Percentiles rank a stretch among this genome's conserved stretches.
Evolutionary conservation across 2,329 filamentous ascomycete species (phyloP).

Genomic region (Tolypocladium paradoxum): DNA sequence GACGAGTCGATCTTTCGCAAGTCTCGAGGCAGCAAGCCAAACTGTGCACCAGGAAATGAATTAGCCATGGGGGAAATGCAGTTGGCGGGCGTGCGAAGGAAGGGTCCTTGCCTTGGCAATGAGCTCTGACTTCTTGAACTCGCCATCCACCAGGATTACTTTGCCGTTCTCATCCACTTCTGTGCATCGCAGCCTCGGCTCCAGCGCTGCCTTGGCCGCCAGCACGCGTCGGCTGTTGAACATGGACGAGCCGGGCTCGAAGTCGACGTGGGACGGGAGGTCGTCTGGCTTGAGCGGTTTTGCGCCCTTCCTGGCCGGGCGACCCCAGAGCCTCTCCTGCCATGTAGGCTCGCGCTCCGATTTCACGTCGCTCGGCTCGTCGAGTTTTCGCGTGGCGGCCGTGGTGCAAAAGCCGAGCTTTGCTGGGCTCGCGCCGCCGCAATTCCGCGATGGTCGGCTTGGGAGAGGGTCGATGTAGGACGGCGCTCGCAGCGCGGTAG

Average conservation of each 20-base stretch:
- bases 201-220: conserved; percentile 66
- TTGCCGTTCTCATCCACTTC: conserved; percentile 90
- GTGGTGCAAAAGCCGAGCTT: conserved; percentile 17
- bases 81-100: no score
- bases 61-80: neutral
- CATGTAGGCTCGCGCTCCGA: conserved; percentile 23
- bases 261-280: conserved; percentile 47
- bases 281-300: conserved; percentile 44
- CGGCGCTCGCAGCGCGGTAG: neutral
- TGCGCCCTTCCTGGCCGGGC: conserved; percentile 22
- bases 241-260: conserved; percentile 40
- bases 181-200: conserved; percentile 81
- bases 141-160: conserved; percentile 84
- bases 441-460: neutral
- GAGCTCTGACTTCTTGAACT: conserved; percentile 95
- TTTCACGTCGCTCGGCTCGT: conserved; percentile 9
- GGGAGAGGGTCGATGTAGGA: neutral
- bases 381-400: conserved; percentile 9
- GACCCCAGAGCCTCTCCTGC: conserved; percentile 39
- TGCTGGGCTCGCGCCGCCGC: neutral
- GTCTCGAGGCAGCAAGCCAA: conserved; percentile 85
- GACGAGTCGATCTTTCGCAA: conserved; percentile 96
- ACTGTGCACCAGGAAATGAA: conserved; percentile 36
- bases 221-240: conserved; percentile 62
- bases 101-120: conserved; percentile 73